Percentiles rank a stretch among this genome's conserved stretches.
These are phyloP conservation scores for Candida mesenterica DNA, from an alignment of 1,139 yeast genomes.

Conservation along the genomic window DNA sequence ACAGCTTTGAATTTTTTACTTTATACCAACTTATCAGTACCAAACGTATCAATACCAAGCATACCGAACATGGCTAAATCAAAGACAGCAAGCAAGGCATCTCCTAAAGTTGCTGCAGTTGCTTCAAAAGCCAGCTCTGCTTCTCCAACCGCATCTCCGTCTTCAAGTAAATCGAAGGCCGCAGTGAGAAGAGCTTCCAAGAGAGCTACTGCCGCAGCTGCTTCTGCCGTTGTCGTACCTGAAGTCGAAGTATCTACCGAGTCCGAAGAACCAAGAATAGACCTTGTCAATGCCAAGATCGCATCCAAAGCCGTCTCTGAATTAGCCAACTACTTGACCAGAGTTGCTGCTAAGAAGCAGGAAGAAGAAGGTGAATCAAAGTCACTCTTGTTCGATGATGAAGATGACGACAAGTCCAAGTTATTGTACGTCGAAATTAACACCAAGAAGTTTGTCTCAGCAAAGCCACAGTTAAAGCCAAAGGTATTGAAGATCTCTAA, in stretches of 20 bases:
- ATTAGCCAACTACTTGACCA: conserved; percentile 42
- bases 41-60: neutral
- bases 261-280: conserved; percentile 1
- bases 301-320: conserved; percentile 50
- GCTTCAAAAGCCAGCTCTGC: conserved; percentile 17
- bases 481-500: conserved; percentile 56
- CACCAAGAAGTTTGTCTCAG: conserved; percentile 60
- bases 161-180: conserved; percentile 1
- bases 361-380: conserved; percentile 28
- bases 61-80: conserved; percentile 8
- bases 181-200: neutral
- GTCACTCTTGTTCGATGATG: conserved; percentile 36
- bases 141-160: conserved; percentile 14
- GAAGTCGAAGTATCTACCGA: conserved; percentile 4
- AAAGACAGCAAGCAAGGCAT: no score
- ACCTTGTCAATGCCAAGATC: conserved; percentile 12
- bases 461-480: conserved; percentile 71
- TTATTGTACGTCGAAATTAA: conserved; percentile 60
- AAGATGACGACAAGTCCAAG: conserved; percentile 53
- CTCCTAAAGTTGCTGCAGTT: no score
- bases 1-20: no score
- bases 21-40: conserved; percentile 6
- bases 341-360: conserved; percentile 15
- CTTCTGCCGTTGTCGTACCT: neutral
- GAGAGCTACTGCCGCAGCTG: conserved; percentile 2